Percentiles rank a stretch among this genome's conserved stretches.
phyloP scores from a whole-genome alignment of 148 eudicot genomes.

The Amaranthus hypochondriacus region DNA sequence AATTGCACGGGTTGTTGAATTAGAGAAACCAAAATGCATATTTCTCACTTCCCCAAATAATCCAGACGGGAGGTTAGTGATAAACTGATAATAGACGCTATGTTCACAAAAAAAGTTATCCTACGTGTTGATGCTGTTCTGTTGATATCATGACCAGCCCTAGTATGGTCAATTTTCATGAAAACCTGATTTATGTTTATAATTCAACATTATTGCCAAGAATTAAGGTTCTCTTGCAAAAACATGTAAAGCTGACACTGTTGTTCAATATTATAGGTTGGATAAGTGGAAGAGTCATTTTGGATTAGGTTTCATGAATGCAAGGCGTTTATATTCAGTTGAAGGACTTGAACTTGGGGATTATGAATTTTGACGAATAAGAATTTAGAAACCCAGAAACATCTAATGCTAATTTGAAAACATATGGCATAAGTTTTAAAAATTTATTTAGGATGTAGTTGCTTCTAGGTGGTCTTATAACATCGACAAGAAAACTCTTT shows the following conservation, averaged over 20 bases:
- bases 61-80: constrained; percentile 91
- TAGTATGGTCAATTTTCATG: not conserved
- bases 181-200: not conserved
- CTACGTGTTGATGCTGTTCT: not conserved
- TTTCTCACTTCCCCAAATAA: constrained; percentile 95
- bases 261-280: not conserved
- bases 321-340: not conserved
- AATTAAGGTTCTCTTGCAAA: not conserved
- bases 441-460: not conserved
- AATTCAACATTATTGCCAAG: not conserved
- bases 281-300: not conserved
- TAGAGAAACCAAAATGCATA: constrained; percentile 89
- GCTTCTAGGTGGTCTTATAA: not conserved
- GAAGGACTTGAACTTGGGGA: not conserved
- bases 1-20: constrained; percentile 57
- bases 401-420: not conserved
- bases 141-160: not conserved
- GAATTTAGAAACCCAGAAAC: not conserved
- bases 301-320: not conserved
- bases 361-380: not conserved
- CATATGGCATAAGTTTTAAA: not conserved
- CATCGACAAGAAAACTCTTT: too few species aligned
- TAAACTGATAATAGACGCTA: too few species aligned
- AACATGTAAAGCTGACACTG: not conserved
- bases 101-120: not conserved